A percentile compares a stretch with the other conserved stretches of the same genome.
These are phyloP conservation scores for Talaromyces amestolkiae DNA, from an alignment of 2,329 filamentous ascomycete genomes.

Conservation along the genomic window DNA sequence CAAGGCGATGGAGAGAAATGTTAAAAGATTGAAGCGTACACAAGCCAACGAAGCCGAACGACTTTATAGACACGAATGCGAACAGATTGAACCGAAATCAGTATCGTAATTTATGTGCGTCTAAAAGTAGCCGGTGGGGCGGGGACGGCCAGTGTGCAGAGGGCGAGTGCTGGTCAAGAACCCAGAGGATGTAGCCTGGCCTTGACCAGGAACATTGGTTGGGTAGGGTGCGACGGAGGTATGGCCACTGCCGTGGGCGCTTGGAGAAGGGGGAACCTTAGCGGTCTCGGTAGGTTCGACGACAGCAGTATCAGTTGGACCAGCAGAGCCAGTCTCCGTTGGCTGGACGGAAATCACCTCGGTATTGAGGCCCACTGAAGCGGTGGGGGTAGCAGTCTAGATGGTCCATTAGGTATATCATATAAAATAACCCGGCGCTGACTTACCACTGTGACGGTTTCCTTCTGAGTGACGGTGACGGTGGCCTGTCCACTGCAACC, in stretches of 20 bases:
- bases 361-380: constrained; percentile 7
- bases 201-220: neutral
- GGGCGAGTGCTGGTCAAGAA: constrained; percentile 32
- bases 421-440: neutral
- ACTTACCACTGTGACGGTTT: constrained; percentile 39
- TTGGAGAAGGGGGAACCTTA: constrained; percentile 18
- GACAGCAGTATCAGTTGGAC: neutral
- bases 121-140: constrained; percentile 13
- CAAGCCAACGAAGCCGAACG: neutral
- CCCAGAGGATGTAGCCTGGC: constrained; percentile 26
- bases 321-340: neutral
- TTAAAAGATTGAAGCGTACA: constrained; percentile 2
- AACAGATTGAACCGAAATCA: constrained; percentile 1
- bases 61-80: constrained; percentile 1
- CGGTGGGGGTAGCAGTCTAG: constrained; percentile 12
- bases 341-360: neutral
- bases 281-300: neutral
- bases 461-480: constrained; percentile 35
- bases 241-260: constrained; percentile 18
- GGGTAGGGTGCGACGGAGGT: constrained; percentile 21
- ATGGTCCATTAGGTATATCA: neutral
- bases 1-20: constrained; percentile 13
- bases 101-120: constrained; percentile 4
- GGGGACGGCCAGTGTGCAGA: constrained; percentile 24
- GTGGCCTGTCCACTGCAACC: constrained; percentile 15